Evolutionary conservation across 306 rosid genomes (phyloP).

Genomic region (Betula pendula): DNA sequence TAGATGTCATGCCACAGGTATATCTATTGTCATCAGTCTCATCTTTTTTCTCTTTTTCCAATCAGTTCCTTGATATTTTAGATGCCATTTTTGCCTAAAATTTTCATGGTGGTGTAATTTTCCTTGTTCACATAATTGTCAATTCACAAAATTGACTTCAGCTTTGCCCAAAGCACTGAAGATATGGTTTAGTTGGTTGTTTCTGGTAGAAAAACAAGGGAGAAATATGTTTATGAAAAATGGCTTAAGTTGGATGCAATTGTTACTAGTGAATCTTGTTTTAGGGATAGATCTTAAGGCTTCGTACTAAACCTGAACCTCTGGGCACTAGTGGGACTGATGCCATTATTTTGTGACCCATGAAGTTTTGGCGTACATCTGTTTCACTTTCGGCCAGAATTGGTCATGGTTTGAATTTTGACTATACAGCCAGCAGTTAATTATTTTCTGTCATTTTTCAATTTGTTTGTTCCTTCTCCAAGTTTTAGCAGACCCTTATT

Average conservation of each 20-base stretch:
- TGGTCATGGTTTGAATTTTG: background rate
- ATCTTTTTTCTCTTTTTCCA: conserved; percentile 11
- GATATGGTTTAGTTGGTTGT: conserved; percentile 5
- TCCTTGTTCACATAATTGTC: background rate
- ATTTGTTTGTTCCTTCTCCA: background rate
- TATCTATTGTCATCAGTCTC: conserved; percentile 22
- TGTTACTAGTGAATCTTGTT: background rate
- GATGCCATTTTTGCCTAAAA: background rate
- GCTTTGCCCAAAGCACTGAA: background rate
- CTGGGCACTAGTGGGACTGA: background rate
- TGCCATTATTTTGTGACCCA: background rate
- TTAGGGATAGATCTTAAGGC: background rate
- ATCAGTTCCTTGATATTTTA: background rate
- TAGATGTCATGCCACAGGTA: conserved; percentile 75
- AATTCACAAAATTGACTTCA: background rate
- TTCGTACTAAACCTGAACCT: background rate
- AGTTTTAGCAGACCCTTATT: no score
- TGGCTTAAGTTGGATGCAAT: background rate
- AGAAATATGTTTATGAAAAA: background rate
- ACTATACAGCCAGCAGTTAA: background rate
- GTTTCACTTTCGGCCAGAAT: background rate
- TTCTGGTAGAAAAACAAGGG: background rate
- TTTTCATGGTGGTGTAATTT: background rate
- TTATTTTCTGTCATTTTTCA: background rate
- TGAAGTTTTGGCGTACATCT: background rate